A percentile compares a stretch with the other conserved stretches of the same genome.
Evolutionary conservation across 1,139 yeast species (phyloP).

Genomic region (Groenewaldozyma auringiensis): DNA sequence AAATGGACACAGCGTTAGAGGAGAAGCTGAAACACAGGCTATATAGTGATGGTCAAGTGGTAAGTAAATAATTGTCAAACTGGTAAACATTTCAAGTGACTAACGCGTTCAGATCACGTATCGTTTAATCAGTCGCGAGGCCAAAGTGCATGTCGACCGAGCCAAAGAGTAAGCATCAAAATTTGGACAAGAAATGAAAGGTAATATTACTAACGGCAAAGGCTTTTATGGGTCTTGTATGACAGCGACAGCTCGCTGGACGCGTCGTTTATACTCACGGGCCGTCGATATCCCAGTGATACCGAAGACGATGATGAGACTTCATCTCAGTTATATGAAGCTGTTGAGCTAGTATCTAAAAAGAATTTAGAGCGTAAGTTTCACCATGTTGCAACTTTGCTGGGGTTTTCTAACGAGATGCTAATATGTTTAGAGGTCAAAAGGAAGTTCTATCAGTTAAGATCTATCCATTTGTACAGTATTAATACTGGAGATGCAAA

Average conservation of each 20-base stretch:
- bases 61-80: slow-evolving; percentile 6
- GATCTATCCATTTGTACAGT: slow-evolving; percentile 19
- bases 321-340: slow-evolving; percentile 1
- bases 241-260: slow-evolving; percentile 12
- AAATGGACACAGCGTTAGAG: neutral
- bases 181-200: neutral
- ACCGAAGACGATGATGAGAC: neutral
- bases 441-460: slow-evolving; percentile 11
- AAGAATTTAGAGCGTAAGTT: slow-evolving; percentile 11
- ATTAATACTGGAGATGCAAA: slow-evolving; percentile 15
- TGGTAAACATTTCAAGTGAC: neutral
- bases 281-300: slow-evolving; percentile 1
- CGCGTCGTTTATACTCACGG: slow-evolving; percentile 14
- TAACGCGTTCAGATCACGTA: slow-evolving; percentile 20
- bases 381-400: neutral
- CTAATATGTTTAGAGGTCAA: slow-evolving; percentile 15
- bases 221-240: slow-evolving; percentile 16
- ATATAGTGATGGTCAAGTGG: slow-evolving; percentile 16
- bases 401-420: neutral
- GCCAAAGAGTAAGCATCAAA: slow-evolving; percentile 22
- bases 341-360: slow-evolving; percentile 11
- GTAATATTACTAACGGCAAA: slow-evolving; percentile 4
- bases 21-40: neutral
- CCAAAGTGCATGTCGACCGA: slow-evolving; percentile 18
- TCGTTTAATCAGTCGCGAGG: slow-evolving; percentile 24